Conservation (phyloP, 2,329 filamentous ascomycete species). For the Aureobasidium subglaciale region DNA sequence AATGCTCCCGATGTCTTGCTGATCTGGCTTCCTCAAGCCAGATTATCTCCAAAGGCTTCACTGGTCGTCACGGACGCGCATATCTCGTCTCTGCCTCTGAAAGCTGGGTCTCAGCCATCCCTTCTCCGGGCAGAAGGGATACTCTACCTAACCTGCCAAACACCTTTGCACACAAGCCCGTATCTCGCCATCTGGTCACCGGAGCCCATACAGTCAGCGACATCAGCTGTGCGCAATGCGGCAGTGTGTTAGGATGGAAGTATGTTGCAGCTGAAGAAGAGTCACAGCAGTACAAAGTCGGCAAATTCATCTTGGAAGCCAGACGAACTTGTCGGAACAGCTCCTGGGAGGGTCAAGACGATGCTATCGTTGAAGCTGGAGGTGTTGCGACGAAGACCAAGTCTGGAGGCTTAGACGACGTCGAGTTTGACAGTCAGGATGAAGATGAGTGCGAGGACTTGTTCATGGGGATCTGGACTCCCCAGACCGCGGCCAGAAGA, state of each 20-base stretch:
- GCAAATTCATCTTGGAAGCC: slow-evolving; percentile 60
- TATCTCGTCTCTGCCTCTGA: slow-evolving; percentile 50
- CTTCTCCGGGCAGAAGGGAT: slow-evolving; percentile 21
- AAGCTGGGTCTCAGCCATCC: neutral
- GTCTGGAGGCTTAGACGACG: slow-evolving; percentile 24
- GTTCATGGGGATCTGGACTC: slow-evolving; percentile 56
- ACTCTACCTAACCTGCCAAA: slow-evolving; percentile 46
- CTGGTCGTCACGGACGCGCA: slow-evolving; percentile 56
- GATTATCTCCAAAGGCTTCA: slow-evolving; percentile 60
- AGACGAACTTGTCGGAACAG: slow-evolving; percentile 45
- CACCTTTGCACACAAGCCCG: slow-evolving; percentile 49
- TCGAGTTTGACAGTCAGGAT: slow-evolving; percentile 58
- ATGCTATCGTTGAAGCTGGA: slow-evolving; percentile 20
- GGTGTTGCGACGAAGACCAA: neutral
- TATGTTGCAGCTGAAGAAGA: slow-evolving; percentile 58
- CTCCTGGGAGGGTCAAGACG: slow-evolving; percentile 44
- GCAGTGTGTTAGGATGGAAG: slow-evolving; percentile 55
- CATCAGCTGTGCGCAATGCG: slow-evolving; percentile 51
- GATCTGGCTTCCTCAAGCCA: slow-evolving; percentile 53
- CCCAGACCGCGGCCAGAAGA: slow-evolving; percentile 44
- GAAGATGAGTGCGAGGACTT: slow-evolving; percentile 61
- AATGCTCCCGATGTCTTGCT: slow-evolving; percentile 52
- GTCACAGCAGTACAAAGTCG: slow-evolving; percentile 56
- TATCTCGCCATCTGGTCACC: slow-evolving; percentile 54
- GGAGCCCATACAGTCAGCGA: slow-evolving; percentile 57